Evolutionary conservation across 352 stramenopile genomes (phyloP).

Genomic region (Elongisporangium undulatum): DNA sequence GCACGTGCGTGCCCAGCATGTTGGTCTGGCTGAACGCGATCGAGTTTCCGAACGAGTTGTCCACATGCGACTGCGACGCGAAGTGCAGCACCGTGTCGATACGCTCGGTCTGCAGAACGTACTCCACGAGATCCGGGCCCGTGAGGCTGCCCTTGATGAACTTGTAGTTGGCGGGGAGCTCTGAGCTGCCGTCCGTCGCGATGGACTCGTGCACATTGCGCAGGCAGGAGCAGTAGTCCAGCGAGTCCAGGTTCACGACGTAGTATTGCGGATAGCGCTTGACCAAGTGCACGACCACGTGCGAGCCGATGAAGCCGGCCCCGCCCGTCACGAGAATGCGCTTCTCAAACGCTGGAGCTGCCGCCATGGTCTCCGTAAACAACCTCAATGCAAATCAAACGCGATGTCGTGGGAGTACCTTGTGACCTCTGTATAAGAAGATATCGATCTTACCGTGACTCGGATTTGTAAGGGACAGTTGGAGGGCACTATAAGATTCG

Average conservation of each 20-base stretch:
- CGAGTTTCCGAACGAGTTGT: conserved; percentile 99
- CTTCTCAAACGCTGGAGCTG: conserved; percentile 34
- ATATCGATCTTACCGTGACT: no score
- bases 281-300: conserved; percentile 95
- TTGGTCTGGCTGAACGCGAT: conserved; percentile 98
- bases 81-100: conserved; percentile 99
- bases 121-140: conserved; percentile 91
- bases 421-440: no score
- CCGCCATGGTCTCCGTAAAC: no score
- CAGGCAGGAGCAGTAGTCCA: conserved; percentile 80
- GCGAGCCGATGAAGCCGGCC: conserved; percentile 96
- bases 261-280: conserved; percentile 98
- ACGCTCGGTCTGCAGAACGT: conserved; percentile 92
- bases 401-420: no score
- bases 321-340: conserved; percentile 97
- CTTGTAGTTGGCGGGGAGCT: conserved; percentile 94
- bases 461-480: no score
- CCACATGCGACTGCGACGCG: conserved; percentile 96
- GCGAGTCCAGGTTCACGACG: conserved; percentile 94
- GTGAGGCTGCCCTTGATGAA: conserved; percentile 98
- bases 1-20: conserved; percentile 96
- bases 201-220: conserved; percentile 49
- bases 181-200: no score
- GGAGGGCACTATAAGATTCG: no score
- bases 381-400: no score